Conservation (phyloP, 1,139 yeast genomes). For the Pichia sp. region DNA sequence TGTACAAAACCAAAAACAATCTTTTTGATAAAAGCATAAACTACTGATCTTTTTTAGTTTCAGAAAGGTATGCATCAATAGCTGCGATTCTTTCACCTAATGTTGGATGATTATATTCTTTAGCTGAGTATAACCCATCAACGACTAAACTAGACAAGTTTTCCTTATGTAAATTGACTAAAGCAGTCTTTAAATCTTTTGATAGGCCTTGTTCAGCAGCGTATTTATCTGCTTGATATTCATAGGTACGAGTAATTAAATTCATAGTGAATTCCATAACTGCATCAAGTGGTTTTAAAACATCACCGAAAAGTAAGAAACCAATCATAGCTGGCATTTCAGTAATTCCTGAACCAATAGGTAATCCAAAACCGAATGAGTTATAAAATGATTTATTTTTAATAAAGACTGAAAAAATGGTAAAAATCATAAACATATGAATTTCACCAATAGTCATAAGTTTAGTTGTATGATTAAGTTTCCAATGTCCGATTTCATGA, state of each 20-base stretch:
- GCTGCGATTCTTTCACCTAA: slow-evolving; percentile 81
- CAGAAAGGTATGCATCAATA: slow-evolving; percentile 38
- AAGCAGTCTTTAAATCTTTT: slow-evolving; percentile 60
- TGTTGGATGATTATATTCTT: slow-evolving; percentile 87
- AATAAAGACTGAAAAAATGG: slow-evolving; percentile 72
- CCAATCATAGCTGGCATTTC: slow-evolving; percentile 71
- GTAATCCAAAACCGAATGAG: slow-evolving; percentile 62
- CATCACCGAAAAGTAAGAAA: slow-evolving; percentile 65
- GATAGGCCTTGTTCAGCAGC: slow-evolving; percentile 73
- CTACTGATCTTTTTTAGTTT: slow-evolving; percentile 20
- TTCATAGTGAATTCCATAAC: slow-evolving; percentile 60
- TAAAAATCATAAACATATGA: slow-evolving; percentile 59
- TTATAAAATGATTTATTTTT: slow-evolving; percentile 69
- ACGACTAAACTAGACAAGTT: slow-evolving; percentile 81
- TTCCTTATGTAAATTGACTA: slow-evolving; percentile 69
- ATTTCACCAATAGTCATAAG: slow-evolving; percentile 59
- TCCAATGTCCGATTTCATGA: slow-evolving; percentile 98
- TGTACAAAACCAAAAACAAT: too few species aligned
- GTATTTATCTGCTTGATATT: slow-evolving; percentile 86
- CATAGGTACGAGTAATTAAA: slow-evolving; percentile 73
- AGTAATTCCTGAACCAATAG: slow-evolving; percentile 25
- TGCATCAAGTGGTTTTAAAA: slow-evolving; percentile 72
- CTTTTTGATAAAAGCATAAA: background rate
- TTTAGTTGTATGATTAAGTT: slow-evolving; percentile 73
- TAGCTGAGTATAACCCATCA: slow-evolving; percentile 83